phyloP scores from a whole-genome alignment of 2,329 filamentous ascomycete genomes.

The Sporothrix mexicana region DNA sequence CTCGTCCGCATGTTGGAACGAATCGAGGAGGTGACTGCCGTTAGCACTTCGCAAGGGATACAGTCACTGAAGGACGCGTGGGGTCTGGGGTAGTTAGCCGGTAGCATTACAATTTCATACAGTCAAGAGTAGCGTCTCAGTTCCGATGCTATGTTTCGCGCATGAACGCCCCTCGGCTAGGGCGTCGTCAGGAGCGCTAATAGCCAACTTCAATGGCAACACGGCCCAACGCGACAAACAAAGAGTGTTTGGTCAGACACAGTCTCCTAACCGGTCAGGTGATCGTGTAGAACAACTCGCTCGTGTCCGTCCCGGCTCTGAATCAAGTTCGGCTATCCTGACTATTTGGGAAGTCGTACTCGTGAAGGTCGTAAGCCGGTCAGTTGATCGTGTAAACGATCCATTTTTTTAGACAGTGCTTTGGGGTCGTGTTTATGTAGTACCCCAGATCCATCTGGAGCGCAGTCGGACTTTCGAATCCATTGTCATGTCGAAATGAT shows the following conservation, averaged over 20 bases:
- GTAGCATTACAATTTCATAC: neutral
- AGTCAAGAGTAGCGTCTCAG: neutral
- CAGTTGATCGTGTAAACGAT: neutral
- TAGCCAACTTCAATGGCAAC: too few relatives aligned
- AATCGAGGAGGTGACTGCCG: constrained; percentile 19
- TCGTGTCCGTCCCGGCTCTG: neutral
- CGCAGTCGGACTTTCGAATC: neutral
- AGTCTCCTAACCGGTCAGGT: neutral
- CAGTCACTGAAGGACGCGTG: neutral
- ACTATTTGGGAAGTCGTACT: neutral
- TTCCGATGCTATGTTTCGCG: neutral
- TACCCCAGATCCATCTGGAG: neutral
- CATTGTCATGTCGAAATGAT: neutral
- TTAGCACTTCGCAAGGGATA: neutral
- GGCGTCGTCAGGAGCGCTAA: too few relatives aligned
- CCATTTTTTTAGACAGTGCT: neutral
- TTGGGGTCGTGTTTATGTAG: neutral
- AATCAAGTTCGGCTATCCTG: neutral
- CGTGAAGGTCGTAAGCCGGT: neutral
- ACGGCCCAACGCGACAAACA: too few relatives aligned
- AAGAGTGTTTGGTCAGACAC: neutral
- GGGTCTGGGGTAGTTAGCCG: neutral
- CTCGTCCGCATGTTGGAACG: constrained; percentile 3
- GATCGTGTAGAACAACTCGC: too few relatives aligned
- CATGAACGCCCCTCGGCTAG: neutral